These are phyloP conservation scores for Rhizopogon salebrosus DNA, from an alignment of 768 basidiomycete genomes.

Conservation along the genomic window DNA sequence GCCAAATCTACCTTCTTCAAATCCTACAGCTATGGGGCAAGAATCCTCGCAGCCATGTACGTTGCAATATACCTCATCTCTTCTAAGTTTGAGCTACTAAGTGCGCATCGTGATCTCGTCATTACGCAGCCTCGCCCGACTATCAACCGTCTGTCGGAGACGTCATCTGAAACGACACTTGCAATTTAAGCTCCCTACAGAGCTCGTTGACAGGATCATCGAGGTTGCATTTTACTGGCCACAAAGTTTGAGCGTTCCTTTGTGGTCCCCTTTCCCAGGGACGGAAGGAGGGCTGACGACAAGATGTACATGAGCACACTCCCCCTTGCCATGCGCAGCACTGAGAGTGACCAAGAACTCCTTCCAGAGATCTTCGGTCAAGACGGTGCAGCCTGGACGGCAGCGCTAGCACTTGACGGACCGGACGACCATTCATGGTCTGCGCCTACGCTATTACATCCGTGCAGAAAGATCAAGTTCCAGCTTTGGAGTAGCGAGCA, in stretches of 20 bases:
- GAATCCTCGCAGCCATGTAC: no score
- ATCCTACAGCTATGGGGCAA: no score
- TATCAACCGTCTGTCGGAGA: not conserved
- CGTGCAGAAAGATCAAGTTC: not conserved
- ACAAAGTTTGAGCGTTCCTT: not conserved
- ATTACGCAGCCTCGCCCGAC: not conserved
- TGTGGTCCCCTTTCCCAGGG: not conserved
- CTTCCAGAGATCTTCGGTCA: not conserved
- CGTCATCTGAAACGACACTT: not conserved
- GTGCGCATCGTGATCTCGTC: not conserved
- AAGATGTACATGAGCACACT: not conserved
- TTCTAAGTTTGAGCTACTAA: no score
- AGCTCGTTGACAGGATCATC: not conserved
- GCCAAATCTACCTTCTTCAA: no score
- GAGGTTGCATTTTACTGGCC: constrained; percentile 28
- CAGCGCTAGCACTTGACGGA: not conserved
- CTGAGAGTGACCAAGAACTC: not conserved
- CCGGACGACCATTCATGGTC: not conserved
- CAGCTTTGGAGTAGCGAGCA: not conserved
- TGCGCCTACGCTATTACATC: not conserved
- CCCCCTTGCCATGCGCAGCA: not conserved
- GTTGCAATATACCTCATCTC: no score
- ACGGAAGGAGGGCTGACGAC: not conserved
- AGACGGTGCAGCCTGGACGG: no score
- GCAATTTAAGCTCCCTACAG: not conserved